These are phyloP conservation scores for Vaccinium myrtillus DNA, from an alignment of 148 eudicot genomes.

Conservation along the genomic window DNA sequence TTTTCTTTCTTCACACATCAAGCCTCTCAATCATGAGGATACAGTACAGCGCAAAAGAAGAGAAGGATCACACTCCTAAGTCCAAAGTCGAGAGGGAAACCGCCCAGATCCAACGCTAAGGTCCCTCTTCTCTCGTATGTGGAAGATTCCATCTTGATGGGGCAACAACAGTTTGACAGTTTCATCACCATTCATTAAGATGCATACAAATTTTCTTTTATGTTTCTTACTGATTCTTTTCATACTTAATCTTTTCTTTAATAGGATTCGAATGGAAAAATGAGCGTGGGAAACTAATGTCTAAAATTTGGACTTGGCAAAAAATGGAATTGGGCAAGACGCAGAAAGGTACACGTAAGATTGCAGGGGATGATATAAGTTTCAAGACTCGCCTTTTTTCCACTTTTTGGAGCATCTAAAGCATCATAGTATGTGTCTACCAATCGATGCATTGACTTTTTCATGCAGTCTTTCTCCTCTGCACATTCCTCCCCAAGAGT, in stretches of 20 bases:
- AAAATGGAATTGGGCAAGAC: background rate
- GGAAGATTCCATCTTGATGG: background rate
- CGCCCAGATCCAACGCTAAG: background rate
- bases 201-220: background rate
- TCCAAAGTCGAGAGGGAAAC: background rate
- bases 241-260: background rate
- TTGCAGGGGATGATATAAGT: background rate
- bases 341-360: background rate
- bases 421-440: conserved; percentile 79
- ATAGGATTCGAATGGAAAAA: background rate
- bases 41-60: background rate
- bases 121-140: background rate
- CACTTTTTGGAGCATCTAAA: conserved; percentile 86
- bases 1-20: background rate
- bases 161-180: background rate
- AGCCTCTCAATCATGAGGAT: background rate
- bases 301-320: background rate
- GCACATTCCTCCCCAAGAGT: conserved; percentile 32
- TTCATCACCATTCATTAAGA: background rate
- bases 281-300: background rate
- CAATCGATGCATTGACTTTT: conserved; percentile 35
- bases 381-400: conserved; percentile 49
- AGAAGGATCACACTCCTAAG: background rate
- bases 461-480: conserved; percentile 33
- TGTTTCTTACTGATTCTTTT: background rate